A percentile compares a stretch with the other conserved stretches of the same genome.
Evolutionary conservation across 2,329 filamentous ascomycete genomes (phyloP).

Genomic region (Colletotrichum orchidophilum): DNA sequence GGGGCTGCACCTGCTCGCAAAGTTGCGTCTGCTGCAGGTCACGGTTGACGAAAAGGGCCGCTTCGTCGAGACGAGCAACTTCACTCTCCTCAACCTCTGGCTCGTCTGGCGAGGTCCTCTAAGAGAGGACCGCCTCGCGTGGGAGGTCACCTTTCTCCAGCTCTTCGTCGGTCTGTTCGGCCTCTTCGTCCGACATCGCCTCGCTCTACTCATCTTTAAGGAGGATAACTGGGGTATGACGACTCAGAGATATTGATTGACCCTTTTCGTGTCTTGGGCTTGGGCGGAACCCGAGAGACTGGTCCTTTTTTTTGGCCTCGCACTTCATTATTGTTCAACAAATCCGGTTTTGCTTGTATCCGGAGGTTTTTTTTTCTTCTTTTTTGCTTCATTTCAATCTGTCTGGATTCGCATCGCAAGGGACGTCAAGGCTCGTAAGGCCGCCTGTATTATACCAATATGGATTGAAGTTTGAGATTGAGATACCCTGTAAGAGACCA

Average conservation of each 20-base stretch:
- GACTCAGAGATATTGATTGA: constrained; percentile 25
- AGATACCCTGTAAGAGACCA: constrained; percentile 32
- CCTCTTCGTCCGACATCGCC: constrained; percentile 83
- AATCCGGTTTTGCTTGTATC: background rate
- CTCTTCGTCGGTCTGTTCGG: constrained; percentile 79
- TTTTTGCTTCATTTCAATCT: background rate
- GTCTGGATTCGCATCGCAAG: background rate
- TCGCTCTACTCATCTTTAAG: constrained; percentile 89
- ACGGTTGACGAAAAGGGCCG: constrained; percentile 72
- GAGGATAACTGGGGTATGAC: constrained; percentile 76
- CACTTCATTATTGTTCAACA: background rate
- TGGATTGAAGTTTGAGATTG: background rate
- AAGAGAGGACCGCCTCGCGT: constrained; percentile 83
- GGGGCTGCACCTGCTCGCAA: constrained; percentile 74
- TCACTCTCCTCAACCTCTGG: constrained; percentile 96
- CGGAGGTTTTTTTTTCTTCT: background rate
- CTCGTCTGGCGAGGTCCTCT: constrained; percentile 93
- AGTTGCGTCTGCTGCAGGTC: constrained; percentile 70
- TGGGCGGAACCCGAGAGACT: too few relatives aligned
- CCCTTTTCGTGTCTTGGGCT: background rate
- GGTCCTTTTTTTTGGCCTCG: background rate
- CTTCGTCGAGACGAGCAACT: constrained; percentile 84
- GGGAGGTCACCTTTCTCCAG: constrained; percentile 85
- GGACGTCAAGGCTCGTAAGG: background rate
- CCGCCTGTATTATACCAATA: constrained; percentile 8